Base-by-base conservation (phyloP, 768 basidiomycete genomes). In the Leccinum subtestaceum region DNA sequence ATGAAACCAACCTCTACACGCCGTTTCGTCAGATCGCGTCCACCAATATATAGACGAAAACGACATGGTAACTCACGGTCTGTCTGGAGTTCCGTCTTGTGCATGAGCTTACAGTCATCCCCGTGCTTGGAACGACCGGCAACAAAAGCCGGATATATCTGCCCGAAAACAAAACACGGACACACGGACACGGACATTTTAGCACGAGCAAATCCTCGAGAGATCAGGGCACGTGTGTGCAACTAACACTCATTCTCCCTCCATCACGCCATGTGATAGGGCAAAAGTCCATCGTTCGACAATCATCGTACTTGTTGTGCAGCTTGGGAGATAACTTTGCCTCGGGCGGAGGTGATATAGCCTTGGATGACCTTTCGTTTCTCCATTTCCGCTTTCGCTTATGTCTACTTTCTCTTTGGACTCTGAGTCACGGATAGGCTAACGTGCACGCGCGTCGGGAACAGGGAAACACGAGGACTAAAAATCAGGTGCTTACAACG, bases 191-290 rank as follows among this genome's bases (percentile, higher is more conserved):
- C 13, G 21, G 38, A 10, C 52, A 38, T 19, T 21, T 58, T 23
- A 61, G 57, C 32, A 48, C 11, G 36, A 38, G 31, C 13, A 21
- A 3, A 40, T 9, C 36, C 36, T 36, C 17, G 17, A 17, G 38
- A 7, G 5, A 25, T 23, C 23, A 23, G 23, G 23, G 23, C 23
- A 23, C 23, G 23, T 25, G 25, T 25, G 25, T 25, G 25, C 5
- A 25, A 25, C 5, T 5, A 25, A 5, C 25, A 27, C 1, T 27
- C 25, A 27, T 23, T 23, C 23, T 58, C 13, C 72, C 81, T 60
- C 79, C 81, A 81, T 32, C 88, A 46, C 89, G 80, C 89, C 89
- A 91, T 3, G 81, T 78, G 49, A 91, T 78, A 19, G 87, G 87
- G 63, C 82, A 86, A 69, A 76, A 86, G 56, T 80, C 79, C 61